Evolutionary conservation across 257 asterid species (phyloP), one percentile per base, ranked within the genome.

Genomic region (Penstemon barbatus): DNA sequence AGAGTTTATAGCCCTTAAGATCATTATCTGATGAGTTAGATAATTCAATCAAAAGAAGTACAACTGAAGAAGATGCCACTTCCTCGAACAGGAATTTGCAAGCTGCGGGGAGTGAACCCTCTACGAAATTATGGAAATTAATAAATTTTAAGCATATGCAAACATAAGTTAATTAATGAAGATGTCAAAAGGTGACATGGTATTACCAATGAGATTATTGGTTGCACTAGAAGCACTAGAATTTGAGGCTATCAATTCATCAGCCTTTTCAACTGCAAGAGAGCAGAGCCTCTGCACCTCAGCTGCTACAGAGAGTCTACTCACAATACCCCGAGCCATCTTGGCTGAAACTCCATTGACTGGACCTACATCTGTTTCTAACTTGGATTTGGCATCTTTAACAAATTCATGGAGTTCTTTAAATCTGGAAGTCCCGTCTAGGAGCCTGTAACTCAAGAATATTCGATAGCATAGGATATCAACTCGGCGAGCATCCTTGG

Each of bases 401-500:
- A 83, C 71, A 68, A 86, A 77, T 69, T 88, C 89, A 50, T 88
- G 97, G 74, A 92, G 91, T 71, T 92, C 97, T 66, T 66, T 75
- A 72, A 89, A 90, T 71, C 85, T 86, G 52, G 90, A 81, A 68
- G 97, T 85, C 66, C 96, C 97, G 54, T 86, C 85, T 69, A 92
- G 83, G 71, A 89, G 95, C 84, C 89, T 78, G 74, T 82, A 86
- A 71, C 98, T 82, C 83, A 92, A 78, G 78, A 76, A 82, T 82
- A 92, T 86, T 74, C 96, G 81, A 74, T 86, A 75, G 65, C 96
- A 87, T 43, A 92, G 95, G 25, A 75, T 76, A 63, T 92, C 97
- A 43, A 92, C 93, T 57, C 93, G 88, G 18, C 96, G 93, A 53
- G 97, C 97, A 71, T 92, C 98, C 85, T 85, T 92, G 7, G 97